phyloP scores from a whole-genome alignment of 805 yeast genomes.

The Ogataea pini region DNA sequence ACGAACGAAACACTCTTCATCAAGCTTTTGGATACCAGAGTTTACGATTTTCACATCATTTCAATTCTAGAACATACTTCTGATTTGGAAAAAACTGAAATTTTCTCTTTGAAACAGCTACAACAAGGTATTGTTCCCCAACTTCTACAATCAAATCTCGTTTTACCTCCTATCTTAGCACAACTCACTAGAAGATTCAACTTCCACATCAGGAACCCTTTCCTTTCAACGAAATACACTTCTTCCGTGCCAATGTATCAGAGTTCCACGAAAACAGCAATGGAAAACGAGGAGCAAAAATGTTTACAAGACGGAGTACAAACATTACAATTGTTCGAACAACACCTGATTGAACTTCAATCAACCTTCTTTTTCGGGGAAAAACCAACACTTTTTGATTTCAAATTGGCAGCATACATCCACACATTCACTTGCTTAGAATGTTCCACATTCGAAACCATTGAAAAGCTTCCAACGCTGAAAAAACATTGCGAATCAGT shows the following conservation, averaged over 20 bases:
- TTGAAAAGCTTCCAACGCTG: slow-evolving; percentile 9
- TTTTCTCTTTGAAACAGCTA: not conserved
- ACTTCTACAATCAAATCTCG: not conserved
- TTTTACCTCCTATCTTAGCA: slow-evolving; percentile 9
- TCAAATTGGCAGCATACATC: slow-evolving; percentile 26
- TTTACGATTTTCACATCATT: slow-evolving; percentile 49
- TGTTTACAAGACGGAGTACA: slow-evolving; percentile 22
- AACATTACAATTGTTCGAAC: slow-evolving; percentile 14
- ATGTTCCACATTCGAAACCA: slow-evolving; percentile 10
- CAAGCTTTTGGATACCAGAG: slow-evolving; percentile 45
- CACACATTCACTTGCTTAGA: slow-evolving; percentile 21
- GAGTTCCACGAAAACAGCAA: slow-evolving; percentile 7
- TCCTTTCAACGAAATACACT: slow-evolving; percentile 20
- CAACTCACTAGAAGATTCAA: slow-evolving; percentile 34
- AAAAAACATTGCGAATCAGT: slow-evolving; percentile 20
- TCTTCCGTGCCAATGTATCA: slow-evolving; percentile 9
- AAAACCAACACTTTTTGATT: slow-evolving; percentile 25
- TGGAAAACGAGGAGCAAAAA: slow-evolving; percentile 15
- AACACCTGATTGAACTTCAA: slow-evolving; percentile 2
- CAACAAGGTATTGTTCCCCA: slow-evolving; percentile 3
- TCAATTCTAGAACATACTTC: slow-evolving; percentile 12
- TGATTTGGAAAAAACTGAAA: not conserved
- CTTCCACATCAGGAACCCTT: slow-evolving; percentile 41
- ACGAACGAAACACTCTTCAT: slow-evolving; percentile 39
- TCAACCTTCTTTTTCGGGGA: slow-evolving; percentile 16